Evolutionary conservation across 352 stramenopile species (phyloP), one percentile per base, ranked within the genome.

Genomic region (Saprolegnia parasitica): DNA sequence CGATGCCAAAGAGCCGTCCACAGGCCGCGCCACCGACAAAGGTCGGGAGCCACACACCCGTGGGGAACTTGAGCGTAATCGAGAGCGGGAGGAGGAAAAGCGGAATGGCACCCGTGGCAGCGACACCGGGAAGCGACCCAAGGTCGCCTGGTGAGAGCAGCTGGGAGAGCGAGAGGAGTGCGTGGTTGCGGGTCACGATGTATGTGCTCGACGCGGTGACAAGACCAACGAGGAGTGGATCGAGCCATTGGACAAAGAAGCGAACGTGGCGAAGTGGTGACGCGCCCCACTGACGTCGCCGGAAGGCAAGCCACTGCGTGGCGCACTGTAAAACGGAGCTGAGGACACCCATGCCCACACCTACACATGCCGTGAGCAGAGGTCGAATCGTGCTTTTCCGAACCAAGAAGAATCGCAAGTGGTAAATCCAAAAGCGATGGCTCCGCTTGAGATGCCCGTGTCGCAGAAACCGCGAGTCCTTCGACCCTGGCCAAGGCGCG

Each of bases 11-110:
- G 49, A 95, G 73, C 0, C 89, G 78, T 10, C 89, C 89, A 37
- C 94, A 87, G 5, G 84, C 78, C 46, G 86, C 89, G 18, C 89
- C 89, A 3, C 84, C 79, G 32, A 91, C 88, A 65, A 96, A 96
- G 4, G 81, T 91, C 9, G 89, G 89, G 9, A 96, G 68, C 79
- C 86, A 93, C 56, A 95, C 86, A 32, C 89, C 88, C 4, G 84
- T 91, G 9, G 89, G 88, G 15, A 96, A 76, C 13, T 80, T 78
- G 0, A 96, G 75, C 8, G 85, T 93, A 63, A 95, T 93, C 54
- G 84, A 93, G 32, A 96, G 71, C 55, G 87, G 86, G 0, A 95
- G 68, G 50, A 95, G 60, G 16, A 91, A 67, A 24, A 83, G 72
- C 67, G 89, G 87, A 11, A 90, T 67, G 0, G 70, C 32, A 0